These are phyloP conservation scores for Microascus cirrosus DNA, from an alignment of 2,329 filamentous ascomycete species.

Conservation along the genomic window DNA sequence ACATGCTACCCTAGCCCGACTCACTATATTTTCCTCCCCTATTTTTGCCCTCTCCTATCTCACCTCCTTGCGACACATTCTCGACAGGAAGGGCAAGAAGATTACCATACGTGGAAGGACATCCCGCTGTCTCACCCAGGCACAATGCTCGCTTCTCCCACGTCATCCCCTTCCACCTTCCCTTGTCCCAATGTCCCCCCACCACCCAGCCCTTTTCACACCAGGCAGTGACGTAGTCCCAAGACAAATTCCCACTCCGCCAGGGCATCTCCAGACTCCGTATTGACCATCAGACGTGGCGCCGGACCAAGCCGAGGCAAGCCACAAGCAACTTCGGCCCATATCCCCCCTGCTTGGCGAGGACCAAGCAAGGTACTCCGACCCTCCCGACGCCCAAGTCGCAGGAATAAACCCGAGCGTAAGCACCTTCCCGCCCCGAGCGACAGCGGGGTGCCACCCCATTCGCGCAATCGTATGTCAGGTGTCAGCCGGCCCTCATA, in stretches of 20 bases:
- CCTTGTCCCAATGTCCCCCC: background rate
- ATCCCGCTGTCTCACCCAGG: background rate
- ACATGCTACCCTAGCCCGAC: too few species aligned
- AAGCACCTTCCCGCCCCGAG: background rate
- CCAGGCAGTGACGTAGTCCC: background rate
- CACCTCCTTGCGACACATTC: background rate
- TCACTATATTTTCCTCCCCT: too few species aligned
- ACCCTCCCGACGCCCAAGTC: background rate
- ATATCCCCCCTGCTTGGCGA: background rate
- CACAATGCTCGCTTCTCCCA: background rate
- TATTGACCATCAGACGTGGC: background rate
- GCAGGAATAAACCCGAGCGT: background rate
- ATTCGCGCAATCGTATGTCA: background rate
- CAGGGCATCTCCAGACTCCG: background rate
- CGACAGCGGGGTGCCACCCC: background rate
- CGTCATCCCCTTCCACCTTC: background rate
- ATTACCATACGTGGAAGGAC: background rate
- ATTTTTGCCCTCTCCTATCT: too few species aligned
- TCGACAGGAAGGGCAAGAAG: background rate
- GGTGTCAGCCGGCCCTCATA: background rate
- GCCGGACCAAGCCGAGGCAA: background rate
- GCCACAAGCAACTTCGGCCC: background rate
- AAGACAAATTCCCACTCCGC: background rate
- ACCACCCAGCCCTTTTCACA: too few species aligned
- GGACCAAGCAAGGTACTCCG: background rate